A percentile compares a stretch with the other conserved stretches of the same genome.
Conservation (phyloP, 495 filamentous ascomycete species). For the Bryoglossum gracile region DNA sequence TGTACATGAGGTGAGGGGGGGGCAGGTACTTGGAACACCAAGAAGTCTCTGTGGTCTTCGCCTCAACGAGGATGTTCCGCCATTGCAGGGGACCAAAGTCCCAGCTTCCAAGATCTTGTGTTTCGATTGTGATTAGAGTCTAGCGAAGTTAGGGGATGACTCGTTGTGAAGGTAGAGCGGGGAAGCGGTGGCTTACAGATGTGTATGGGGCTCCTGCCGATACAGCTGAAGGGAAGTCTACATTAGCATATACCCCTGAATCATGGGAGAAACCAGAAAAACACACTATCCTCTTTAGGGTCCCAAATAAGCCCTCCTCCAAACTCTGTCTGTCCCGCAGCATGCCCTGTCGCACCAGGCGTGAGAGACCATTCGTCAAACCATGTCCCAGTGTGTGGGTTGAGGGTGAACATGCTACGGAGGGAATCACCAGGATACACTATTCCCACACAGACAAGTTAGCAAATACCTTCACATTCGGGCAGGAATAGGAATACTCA, state of each 20-base stretch:
- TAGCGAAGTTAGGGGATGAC: not conserved
- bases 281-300: slow-evolving; percentile 4
- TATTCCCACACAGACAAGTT: not conserved
- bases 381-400: not conserved
- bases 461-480: not conserved
- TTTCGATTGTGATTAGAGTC: slow-evolving; percentile 5
- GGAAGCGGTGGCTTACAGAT: not conserved
- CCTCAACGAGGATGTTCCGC: slow-evolving; percentile 6
- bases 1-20: too few species aligned
- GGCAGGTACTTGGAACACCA: too few species aligned
- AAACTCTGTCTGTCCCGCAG: not conserved
- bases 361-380: slow-evolving; percentile 1
- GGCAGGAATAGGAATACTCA: not conserved
- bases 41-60: slow-evolving; percentile 1
- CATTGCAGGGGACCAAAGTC: slow-evolving; percentile 8
- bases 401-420: not conserved
- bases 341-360: not conserved
- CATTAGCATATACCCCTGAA: not conserved
- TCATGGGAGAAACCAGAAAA: not conserved
- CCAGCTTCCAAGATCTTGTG: slow-evolving; percentile 9
- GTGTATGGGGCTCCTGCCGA: not conserved
- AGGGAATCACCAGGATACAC: slow-evolving; percentile 5
- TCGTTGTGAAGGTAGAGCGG: too few species aligned
- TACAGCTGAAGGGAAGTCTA: not conserved
- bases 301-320: slow-evolving; percentile 6